Base-by-base conservation (phyloP, 306 rosid species). In the Carpinus fangiana region DNA sequence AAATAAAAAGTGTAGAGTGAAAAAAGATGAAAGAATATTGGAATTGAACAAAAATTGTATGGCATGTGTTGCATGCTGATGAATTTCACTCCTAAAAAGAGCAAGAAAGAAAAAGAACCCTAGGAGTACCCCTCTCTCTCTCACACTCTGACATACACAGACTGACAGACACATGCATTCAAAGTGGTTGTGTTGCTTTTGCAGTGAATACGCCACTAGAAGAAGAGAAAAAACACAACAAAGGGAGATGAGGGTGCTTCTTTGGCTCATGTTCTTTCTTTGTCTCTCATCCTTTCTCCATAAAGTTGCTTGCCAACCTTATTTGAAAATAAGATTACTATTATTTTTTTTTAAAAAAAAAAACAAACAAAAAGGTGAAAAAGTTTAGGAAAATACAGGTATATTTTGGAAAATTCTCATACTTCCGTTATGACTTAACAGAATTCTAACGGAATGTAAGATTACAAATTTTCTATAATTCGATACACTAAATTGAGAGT, bases 231-330 rank as follows among this genome's bases (percentile, higher is more conserved):
- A 86, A 74, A 82, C 73, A 48, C 46, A 46, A 48, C 79, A 79
- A 80, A 79, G 84, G 52, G 55, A 71, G 86, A 73, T 70, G 31
- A 74, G 79, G 70, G 69, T 65, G 86, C 79, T 79, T 79, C 84
- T 81, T 79, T 70, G 88, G 75, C 68, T 82, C 73, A 65, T 84
- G 83, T 75, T 78, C 87, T 84, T 82, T 84, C 90, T 77, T 74
- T 84, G 80, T 82, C 88, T 75, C 76, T 79, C 79, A 20, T 65
- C 55, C 72, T 73, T 64, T 74, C 0, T 65, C 21, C 50, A 23
- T 23, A 23, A 23, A 23, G 26, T 23, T 23, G 26, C 26, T 23
- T 23, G 26, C 26, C 26, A 23, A 23, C 26, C 26, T 23, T 23
- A 23, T 23, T 23, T 23, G 26, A 23, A 23, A 23, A 23, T 23